Conservation (phyloP, 2,329 filamentous ascomycete genomes). For the Incumbomyces delicatus region DNA sequence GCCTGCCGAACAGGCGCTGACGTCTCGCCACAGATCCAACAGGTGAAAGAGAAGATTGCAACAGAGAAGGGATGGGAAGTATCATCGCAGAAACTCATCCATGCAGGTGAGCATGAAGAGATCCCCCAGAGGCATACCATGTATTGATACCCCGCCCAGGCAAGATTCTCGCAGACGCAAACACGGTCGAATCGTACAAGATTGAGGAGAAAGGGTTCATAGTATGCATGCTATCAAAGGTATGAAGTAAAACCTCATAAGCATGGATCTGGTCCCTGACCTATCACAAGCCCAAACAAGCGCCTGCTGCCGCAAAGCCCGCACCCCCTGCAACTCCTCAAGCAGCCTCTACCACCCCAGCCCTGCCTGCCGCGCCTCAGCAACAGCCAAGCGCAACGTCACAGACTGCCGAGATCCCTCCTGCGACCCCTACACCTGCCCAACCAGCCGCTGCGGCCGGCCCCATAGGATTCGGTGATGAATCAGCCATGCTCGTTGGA, state of each 20-base stretch:
- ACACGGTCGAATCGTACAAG: constrained; percentile 92
- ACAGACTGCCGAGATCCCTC: constrained; percentile 46
- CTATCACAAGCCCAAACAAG: constrained; percentile 57
- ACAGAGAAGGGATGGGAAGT: constrained; percentile 91
- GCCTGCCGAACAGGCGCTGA: not conserved
- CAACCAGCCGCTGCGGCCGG: constrained; percentile 38
- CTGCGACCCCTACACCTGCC: constrained; percentile 35
- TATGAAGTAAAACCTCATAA: constrained; percentile 31
- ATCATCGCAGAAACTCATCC: constrained; percentile 88
- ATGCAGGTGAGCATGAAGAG: constrained; percentile 61
- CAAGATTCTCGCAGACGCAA: constrained; percentile 97
- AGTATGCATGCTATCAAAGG: constrained; percentile 97
- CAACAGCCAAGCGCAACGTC: constrained; percentile 40
- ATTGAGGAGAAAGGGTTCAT: constrained; percentile 99
- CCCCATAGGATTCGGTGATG: constrained; percentile 51
- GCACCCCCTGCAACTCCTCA: constrained; percentile 46
- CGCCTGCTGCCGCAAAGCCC: constrained; percentile 32
- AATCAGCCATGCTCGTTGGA: constrained; percentile 78
- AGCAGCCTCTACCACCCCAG: constrained; percentile 42
- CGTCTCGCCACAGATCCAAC: constrained; percentile 56
- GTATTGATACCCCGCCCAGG: constrained; percentile 43
- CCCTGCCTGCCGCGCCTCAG: constrained; percentile 36
- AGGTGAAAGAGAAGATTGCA: constrained; percentile 86
- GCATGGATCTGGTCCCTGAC: no score
- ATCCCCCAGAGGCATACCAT: not conserved